Evolutionary conservation across 169 alveolate species (phyloP).

Genomic region (Eimeria falciformis): DNA sequence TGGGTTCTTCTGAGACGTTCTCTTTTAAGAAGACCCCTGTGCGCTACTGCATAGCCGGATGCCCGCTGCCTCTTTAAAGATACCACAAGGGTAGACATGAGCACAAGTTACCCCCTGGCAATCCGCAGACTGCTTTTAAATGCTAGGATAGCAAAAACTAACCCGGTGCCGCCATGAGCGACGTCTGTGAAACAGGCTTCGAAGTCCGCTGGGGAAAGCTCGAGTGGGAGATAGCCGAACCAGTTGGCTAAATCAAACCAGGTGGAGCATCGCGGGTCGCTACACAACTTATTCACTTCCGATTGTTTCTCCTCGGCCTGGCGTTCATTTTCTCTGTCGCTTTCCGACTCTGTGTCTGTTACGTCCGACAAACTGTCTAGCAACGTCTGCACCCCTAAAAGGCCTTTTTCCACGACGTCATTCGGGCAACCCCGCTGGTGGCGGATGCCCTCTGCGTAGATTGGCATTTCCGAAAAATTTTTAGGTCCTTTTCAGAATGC

Average conservation of each 20-base stretch:
- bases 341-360: background rate
- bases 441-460: slow-evolving; percentile 67
- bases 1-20: too few species aligned
- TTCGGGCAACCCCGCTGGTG: slow-evolving; percentile 61
- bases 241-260: slow-evolving; percentile 77
- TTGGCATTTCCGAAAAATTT: background rate
- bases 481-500: too few species aligned
- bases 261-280: slow-evolving; percentile 73
- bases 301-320: background rate
- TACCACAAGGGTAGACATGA: too few species aligned
- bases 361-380: background rate
- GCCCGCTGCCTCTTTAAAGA: too few species aligned
- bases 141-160: background rate
- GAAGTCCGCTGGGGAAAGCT: slow-evolving; percentile 67
- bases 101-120: too few species aligned
- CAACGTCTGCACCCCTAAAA: background rate
- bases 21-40: too few species aligned
- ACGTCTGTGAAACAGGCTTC: slow-evolving; percentile 79
- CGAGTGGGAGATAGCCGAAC: slow-evolving; percentile 73
- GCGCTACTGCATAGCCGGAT: too few species aligned
- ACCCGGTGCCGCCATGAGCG: slow-evolving; percentile 79
- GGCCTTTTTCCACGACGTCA: background rate
- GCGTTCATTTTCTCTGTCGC: background rate
- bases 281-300: slow-evolving; percentile 34
- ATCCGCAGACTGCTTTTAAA: too few species aligned